Evolutionary conservation across 176 grass and related monocot species (phyloP).

Genomic region (Aegilops sharonensis): DNA sequence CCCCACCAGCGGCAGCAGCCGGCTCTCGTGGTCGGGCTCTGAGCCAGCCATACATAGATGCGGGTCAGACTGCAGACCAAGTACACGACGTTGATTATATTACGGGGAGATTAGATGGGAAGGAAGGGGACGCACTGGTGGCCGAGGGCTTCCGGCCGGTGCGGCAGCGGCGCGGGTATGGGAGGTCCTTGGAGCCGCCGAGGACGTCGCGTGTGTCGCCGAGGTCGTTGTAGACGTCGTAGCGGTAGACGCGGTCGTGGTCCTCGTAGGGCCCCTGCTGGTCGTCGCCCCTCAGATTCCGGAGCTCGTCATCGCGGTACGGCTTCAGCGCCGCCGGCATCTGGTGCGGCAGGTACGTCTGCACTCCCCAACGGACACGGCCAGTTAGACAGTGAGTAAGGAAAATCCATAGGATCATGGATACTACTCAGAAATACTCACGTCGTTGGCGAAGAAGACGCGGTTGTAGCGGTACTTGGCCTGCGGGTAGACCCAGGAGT

Average conservation of each 20-base stretch:
- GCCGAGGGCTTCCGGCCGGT: background rate
- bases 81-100: too few relatives aligned
- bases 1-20: background rate
- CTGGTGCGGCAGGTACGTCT: constrained; percentile 10
- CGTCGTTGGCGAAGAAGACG: constrained; percentile 34
- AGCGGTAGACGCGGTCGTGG: constrained; percentile 24
- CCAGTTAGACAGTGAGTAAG: too few relatives aligned
- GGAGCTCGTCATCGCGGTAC: constrained; percentile 24
- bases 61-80: background rate
- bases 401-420: background rate
- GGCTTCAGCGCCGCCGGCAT: constrained; percentile 15
- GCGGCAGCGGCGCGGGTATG: constrained; percentile 5
- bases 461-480: constrained; percentile 23
- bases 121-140: background rate
- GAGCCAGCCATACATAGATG: background rate
- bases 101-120: background rate
- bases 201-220: background rate
- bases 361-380: background rate
- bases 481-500: constrained; percentile 39
- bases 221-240: constrained; percentile 31
- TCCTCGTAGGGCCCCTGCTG: background rate
- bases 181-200: constrained; percentile 5
- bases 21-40: background rate
- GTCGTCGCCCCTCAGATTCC: constrained; percentile 8
- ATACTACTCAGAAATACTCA: background rate